Evolutionary conservation across 768 basidiomycete species (phyloP).

Genomic region (Baorangia bicolor): DNA sequence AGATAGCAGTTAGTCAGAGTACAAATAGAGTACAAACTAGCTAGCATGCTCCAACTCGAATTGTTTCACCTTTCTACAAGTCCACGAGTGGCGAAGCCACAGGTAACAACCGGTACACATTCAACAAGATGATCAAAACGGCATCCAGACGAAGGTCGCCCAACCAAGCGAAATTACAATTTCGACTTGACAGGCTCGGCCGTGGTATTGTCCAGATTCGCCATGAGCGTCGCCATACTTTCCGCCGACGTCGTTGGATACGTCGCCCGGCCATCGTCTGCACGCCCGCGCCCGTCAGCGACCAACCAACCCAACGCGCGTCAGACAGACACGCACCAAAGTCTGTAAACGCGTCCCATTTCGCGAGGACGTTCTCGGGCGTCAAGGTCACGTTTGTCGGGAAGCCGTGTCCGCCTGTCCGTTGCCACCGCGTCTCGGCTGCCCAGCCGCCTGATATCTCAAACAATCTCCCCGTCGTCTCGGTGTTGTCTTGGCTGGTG

Average conservation of each 20-base stretch:
- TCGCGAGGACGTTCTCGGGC: slow-evolving; percentile 75
- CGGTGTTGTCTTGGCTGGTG: slow-evolving; percentile 74
- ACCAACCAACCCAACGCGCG: too few species aligned
- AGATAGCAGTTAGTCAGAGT: too few species aligned
- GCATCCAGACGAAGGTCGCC: not conserved
- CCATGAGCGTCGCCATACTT: slow-evolving; percentile 72
- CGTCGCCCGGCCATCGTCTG: slow-evolving; percentile 81
- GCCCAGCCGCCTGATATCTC: slow-evolving; percentile 92
- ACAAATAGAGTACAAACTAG: too few species aligned
- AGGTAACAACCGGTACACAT: too few species aligned
- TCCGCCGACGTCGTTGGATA: slow-evolving; percentile 75
- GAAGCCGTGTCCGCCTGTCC: slow-evolving; percentile 85
- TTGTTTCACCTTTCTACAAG: too few species aligned
- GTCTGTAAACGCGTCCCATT: slow-evolving; percentile 82
- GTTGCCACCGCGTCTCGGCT: slow-evolving; percentile 91
- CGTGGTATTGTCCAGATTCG: slow-evolving; percentile 48
- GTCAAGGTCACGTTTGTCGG: slow-evolving; percentile 70
- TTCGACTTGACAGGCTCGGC: slow-evolving; percentile 47
- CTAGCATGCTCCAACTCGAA: too few species aligned
- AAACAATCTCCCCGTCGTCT: slow-evolving; percentile 73
- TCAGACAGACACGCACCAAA: slow-evolving; percentile 57
- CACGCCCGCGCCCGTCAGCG: not conserved
- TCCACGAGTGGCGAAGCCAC: too few species aligned
- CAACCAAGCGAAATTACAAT: slow-evolving; percentile 36
- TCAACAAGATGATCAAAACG: not conserved